These are phyloP conservation scores for Aspergillus quadricinctus DNA, from an alignment of 2,329 filamentous ascomycete genomes.

Conservation along the genomic window DNA sequence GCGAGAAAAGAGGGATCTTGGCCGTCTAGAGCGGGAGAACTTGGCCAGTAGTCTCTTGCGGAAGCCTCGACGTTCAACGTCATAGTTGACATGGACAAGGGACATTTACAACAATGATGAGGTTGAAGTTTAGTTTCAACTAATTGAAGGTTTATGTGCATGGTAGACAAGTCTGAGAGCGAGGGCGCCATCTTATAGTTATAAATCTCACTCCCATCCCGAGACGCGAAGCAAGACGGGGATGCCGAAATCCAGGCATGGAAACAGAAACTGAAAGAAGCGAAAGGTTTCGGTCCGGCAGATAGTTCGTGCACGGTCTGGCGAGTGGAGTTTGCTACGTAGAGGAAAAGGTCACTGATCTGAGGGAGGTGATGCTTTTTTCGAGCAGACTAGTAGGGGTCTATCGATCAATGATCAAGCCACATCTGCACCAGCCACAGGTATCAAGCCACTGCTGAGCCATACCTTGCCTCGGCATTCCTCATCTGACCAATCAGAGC, in stretches of 20 bases:
- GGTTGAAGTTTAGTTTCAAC: too few relatives aligned
- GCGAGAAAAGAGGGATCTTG: slow-evolving; percentile 24
- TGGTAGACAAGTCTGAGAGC: background rate
- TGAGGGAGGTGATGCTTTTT: slow-evolving; percentile 10
- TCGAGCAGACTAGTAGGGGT: background rate
- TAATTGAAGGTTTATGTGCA: too few relatives aligned
- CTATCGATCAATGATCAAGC: slow-evolving; percentile 12
- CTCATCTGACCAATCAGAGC: background rate
- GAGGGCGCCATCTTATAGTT: background rate
- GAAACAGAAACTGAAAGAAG: background rate
- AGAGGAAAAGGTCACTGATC: background rate
- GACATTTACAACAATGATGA: slow-evolving; percentile 16
- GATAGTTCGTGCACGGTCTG: background rate
- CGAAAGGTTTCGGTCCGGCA: background rate
- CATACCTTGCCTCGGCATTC: slow-evolving; percentile 5
- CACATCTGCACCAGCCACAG: slow-evolving; percentile 17
- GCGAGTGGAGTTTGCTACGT: background rate
- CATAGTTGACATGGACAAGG: slow-evolving; percentile 20
- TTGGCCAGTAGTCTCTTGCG: slow-evolving; percentile 29
- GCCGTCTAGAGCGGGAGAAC: slow-evolving; percentile 24
- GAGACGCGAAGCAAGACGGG: background rate
- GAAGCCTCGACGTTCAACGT: slow-evolving; percentile 26
- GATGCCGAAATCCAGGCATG: background rate
- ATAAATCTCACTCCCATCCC: background rate
- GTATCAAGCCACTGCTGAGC: slow-evolving; percentile 5